phyloP scores from a whole-genome alignment of 495 filamentous ascomycete species.

The Neurospora sp. region DNA sequence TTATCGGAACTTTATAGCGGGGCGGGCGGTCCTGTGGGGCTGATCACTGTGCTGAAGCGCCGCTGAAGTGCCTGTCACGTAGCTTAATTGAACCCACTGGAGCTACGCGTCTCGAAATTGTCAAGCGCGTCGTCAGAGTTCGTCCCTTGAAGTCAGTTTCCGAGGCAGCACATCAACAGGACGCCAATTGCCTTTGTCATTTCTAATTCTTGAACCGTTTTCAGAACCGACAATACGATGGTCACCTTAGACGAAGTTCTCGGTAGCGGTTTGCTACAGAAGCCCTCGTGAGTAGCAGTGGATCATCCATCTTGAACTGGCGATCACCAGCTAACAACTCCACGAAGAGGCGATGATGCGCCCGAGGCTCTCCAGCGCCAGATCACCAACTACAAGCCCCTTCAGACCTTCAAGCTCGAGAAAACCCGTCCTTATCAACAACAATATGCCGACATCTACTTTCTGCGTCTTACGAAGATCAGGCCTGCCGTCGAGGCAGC shows the following conservation, averaged over 20 bases:
- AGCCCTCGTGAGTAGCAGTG: constrained; percentile 16
- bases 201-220: accelerated
- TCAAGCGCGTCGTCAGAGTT: constrained; percentile 7
- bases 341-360: constrained; percentile 28
- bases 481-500: constrained; percentile 72
- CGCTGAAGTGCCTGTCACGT: neutral
- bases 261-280: constrained; percentile 18
- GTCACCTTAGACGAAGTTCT: constrained; percentile 23
- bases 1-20: constrained; percentile 19
- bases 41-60: neutral
- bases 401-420: constrained; percentile 61
- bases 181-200: neutral
- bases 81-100: constrained; percentile 5
- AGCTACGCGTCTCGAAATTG: constrained; percentile 9
- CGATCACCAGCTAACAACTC: constrained; percentile 6
- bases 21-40: constrained; percentile 1
- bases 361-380: constrained; percentile 30
- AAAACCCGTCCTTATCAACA: constrained; percentile 76
- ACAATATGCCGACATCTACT: constrained; percentile 97
- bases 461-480: constrained; percentile 76
- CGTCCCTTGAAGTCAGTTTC: neutral
- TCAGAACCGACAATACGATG: constrained; percentile 7
- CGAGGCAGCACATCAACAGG: neutral
- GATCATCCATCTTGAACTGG: neutral
- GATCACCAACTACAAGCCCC: constrained; percentile 61